Percentiles rank a stretch among this genome's conserved stretches.
phyloP scores from a whole-genome alignment of 1,284 basidiomycete species.

The Cryptococcus sp. region DNA sequence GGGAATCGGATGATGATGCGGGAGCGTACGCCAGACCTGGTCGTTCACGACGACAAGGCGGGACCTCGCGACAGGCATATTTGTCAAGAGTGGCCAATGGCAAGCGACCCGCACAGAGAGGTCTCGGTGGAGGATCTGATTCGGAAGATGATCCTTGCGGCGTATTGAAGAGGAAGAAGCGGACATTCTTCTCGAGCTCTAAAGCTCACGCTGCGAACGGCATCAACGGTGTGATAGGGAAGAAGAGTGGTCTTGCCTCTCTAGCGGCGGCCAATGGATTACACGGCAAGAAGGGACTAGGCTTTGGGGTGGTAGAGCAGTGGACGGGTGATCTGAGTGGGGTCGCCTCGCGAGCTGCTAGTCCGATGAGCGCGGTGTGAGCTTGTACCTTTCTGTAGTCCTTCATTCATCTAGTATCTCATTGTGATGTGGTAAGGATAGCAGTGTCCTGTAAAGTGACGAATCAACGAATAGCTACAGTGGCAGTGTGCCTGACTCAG shows the following conservation, averaged over 20 bases:
- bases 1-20: conserved; percentile 23
- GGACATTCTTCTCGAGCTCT: conserved; percentile 14
- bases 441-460: no score
- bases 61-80: background rate
- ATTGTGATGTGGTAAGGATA: no score
- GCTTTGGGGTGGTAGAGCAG: conserved; percentile 7
- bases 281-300: background rate
- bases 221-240: background rate
- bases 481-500: conserved; percentile 28
- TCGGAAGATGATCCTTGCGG: conserved; percentile 28
- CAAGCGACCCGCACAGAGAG: conserved; percentile 1
- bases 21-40: conserved; percentile 24
- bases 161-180: conserved; percentile 22
- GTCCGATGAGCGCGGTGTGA: conserved; percentile 33
- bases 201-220: conserved; percentile 2
- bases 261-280: background rate
- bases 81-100: conserved; percentile 8
- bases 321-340: conserved; percentile 19
- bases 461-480: no score
- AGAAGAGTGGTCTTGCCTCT: background rate
- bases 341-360: conserved; percentile 26
- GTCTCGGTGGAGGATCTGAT: conserved; percentile 4
- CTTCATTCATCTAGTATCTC: no score
- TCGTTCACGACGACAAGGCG: conserved; percentile 30
- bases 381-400: background rate